phyloP scores from a whole-genome alignment of 345 rosid species.

The Jatropha curcas region DNA sequence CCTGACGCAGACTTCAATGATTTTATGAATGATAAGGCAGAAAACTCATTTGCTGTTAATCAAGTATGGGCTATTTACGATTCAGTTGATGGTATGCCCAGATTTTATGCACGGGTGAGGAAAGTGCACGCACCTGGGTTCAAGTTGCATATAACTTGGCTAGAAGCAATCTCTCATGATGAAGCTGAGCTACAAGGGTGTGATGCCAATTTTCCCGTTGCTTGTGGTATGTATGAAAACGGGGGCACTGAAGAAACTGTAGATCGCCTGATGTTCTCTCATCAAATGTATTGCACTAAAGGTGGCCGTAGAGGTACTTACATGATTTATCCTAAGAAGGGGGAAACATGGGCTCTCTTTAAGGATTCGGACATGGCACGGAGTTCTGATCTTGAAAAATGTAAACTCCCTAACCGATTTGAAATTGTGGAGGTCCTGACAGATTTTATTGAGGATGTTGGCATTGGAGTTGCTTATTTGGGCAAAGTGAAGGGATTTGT shows the following conservation, averaged over 20 bases:
- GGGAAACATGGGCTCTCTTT: slow-evolving; percentile 90
- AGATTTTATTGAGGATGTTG: slow-evolving; percentile 45
- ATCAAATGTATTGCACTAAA: slow-evolving; percentile 33
- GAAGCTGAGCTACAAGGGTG: slow-evolving; percentile 40
- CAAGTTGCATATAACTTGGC: slow-evolving; percentile 71
- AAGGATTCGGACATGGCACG: slow-evolving; percentile 68
- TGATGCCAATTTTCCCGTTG: slow-evolving; percentile 51
- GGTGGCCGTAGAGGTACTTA: slow-evolving; percentile 22
- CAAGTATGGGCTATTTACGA: slow-evolving; percentile 92
- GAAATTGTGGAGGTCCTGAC: slow-evolving; percentile 71
- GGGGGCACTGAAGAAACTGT: slow-evolving; percentile 40
- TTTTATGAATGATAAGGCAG: slow-evolving; percentile 51
- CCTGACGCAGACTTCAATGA: slow-evolving; percentile 78
- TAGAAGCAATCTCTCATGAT: slow-evolving; percentile 51
- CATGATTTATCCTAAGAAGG: slow-evolving; percentile 62
- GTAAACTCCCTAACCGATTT: slow-evolving; percentile 44
- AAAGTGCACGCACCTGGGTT: slow-evolving; percentile 58
- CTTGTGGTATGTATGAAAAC: slow-evolving; percentile 57
- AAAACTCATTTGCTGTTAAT: slow-evolving; percentile 54
- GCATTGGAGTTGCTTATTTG: slow-evolving; percentile 67
- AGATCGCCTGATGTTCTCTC: slow-evolving; percentile 67
- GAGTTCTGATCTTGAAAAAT: slow-evolving; percentile 48
- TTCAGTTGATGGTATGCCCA: slow-evolving; percentile 74
- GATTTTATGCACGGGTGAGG: slow-evolving; percentile 60
- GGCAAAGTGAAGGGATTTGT: slow-evolving; percentile 80